Percentiles rank a stretch among this genome's conserved stretches.
Conservation (phyloP, 2,329 filamentous ascomycete species). For the Setomelanomma holmii region DNA sequence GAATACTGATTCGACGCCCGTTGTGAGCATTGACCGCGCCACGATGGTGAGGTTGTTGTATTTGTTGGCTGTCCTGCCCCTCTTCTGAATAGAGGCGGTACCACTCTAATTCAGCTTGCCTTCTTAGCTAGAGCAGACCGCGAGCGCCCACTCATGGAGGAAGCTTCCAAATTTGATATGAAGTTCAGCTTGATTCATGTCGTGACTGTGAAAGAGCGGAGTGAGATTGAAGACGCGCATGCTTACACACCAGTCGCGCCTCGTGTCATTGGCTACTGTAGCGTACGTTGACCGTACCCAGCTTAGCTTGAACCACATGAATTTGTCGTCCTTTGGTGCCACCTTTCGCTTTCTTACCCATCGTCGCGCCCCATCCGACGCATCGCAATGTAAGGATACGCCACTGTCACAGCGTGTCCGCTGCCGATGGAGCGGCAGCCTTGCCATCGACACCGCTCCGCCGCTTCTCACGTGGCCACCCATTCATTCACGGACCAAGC, state of each 20-base stretch:
- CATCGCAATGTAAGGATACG: slow-evolving; percentile 4
- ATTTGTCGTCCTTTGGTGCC: slow-evolving; percentile 2
- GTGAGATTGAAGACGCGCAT: slow-evolving; percentile 16
- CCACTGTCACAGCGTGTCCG: slow-evolving; percentile 7
- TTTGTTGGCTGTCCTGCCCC: neutral
- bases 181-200: neutral
- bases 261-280: slow-evolving; percentile 2
- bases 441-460: slow-evolving; percentile 5
- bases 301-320: slow-evolving; percentile 1
- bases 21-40: neutral
- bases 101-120: neutral
- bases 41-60: neutral
- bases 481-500: slow-evolving; percentile 15
- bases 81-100: neutral
- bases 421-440: slow-evolving; percentile 2
- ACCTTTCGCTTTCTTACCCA: neutral
- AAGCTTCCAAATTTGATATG: slow-evolving; percentile 6
- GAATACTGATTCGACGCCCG: neutral
- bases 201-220: slow-evolving; percentile 14
- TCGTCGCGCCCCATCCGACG: slow-evolving; percentile 6
- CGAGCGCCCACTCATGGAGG: neutral
- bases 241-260: slow-evolving; percentile 20
- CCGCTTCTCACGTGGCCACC: slow-evolving; percentile 11
- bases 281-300: slow-evolving; percentile 3
- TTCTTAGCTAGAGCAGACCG: neutral